phyloP scores from a whole-genome alignment of 768 basidiomycete genomes.

The Leccinum rimulosum region DNA sequence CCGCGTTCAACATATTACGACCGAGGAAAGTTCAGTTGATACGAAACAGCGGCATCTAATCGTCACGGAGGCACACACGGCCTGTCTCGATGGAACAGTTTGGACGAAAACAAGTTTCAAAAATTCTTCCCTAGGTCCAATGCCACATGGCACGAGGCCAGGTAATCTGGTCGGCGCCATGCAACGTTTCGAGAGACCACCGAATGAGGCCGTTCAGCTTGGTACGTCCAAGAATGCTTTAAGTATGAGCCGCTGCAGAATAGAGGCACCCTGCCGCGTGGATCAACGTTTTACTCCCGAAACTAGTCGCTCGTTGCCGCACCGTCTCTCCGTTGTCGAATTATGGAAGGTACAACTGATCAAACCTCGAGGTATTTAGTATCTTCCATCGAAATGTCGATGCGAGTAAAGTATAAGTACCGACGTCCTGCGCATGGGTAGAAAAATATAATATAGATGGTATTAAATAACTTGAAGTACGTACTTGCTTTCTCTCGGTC shows the following conservation, averaged over 20 bases:
- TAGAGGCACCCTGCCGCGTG: background rate
- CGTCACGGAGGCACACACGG: background rate
- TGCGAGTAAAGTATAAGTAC: background rate
- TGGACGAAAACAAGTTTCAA: background rate
- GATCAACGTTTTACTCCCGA: background rate
- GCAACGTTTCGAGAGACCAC: background rate
- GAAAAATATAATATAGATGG: conserved; percentile 54
- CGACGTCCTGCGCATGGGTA: conserved; percentile 2
- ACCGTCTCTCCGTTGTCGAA: background rate
- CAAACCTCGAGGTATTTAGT: background rate
- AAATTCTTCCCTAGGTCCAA: background rate
- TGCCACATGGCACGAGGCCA: too few relatives aligned
- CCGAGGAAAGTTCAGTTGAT: background rate
- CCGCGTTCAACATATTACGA: background rate
- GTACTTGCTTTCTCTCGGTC: background rate
- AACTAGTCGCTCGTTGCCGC: background rate
- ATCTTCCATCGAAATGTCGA: background rate
- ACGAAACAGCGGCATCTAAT: background rate
- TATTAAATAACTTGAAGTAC: conserved; percentile 35
- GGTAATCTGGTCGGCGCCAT: background rate
- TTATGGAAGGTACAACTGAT: background rate
- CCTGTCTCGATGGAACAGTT: background rate
- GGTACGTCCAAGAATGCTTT: background rate
- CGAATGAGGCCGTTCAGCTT: background rate
- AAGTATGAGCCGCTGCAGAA: background rate